Conservation (phyloP, 2,329 filamentous ascomycete species). For the Leptographium radiaticola region DNA sequence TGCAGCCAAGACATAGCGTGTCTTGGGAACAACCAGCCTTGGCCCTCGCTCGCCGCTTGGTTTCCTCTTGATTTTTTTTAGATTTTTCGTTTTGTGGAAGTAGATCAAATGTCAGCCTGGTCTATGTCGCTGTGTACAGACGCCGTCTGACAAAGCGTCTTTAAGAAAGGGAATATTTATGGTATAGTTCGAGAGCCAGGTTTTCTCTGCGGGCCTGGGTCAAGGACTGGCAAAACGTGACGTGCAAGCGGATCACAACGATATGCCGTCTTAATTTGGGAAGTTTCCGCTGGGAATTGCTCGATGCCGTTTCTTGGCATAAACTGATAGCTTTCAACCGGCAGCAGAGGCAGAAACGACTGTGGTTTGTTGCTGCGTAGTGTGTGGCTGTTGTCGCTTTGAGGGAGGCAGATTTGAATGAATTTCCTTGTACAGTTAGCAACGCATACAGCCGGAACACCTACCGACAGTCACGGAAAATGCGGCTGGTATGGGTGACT, state of each 20-base stretch:
- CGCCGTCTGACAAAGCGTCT: background rate
- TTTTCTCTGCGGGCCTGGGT: background rate
- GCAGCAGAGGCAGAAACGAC: background rate
- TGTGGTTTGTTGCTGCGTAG: background rate
- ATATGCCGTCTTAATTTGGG: background rate
- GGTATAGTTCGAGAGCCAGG: background rate
- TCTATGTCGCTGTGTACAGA: background rate
- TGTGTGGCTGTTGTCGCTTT: constrained; percentile 2
- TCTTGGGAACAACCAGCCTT: background rate
- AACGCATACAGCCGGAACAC: background rate
- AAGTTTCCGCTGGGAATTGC: background rate
- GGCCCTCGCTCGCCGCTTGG: background rate
- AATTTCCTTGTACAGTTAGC: background rate
- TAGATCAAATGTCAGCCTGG: background rate
- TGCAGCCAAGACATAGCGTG: background rate
- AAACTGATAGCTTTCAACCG: background rate
- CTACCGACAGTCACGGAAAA: too few species aligned
- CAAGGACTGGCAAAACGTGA: background rate
- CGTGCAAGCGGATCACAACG: background rate
- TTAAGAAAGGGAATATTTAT: background rate
- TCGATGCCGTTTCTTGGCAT: background rate
- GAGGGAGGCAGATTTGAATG: background rate
- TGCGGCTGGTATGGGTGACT: background rate
- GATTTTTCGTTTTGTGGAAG: background rate
- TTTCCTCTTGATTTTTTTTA: background rate